Base-by-base conservation (phyloP, 192 early-diverging fungal species). In the Gorgonomyces haynaldii region DNA sequence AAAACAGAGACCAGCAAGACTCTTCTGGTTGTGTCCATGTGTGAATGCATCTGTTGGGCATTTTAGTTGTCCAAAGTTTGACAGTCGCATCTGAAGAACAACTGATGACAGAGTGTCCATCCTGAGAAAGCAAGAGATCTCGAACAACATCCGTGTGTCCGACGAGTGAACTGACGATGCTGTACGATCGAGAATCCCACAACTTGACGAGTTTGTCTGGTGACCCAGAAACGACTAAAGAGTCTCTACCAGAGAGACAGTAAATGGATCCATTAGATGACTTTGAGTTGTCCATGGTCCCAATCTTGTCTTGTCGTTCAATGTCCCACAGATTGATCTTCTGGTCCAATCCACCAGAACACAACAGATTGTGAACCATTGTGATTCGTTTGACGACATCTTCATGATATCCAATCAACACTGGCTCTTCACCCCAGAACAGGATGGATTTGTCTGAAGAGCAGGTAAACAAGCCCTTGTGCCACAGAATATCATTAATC, bases 111-210 rank as follows among this genome's bases (percentile, higher is more conserved):
- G 79, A 73, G 65, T 85, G 73, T 25, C 91, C 91, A 62, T 91
- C 90, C 23, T 88, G 78, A 25, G 82, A 85, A 19, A 98, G 64
- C 25, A 96, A 59, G 16, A 96, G 55, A 17, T 84, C 78, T 32
- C 95, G 84, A 20, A 98, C 86, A 53, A 89, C 89, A 57, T 98
- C 95, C n/a, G 88, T 89, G 48, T 98, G 95, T 3, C 95, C 95
- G 4, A 79, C 66, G 35, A 98, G 71, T 52, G 81, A 81, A 10
- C 81, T 79, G 29, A 86, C 72, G 49, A 77, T 68, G 13, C 20
- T 28, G 16, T 74, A 78, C 1, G 77, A 65, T 4, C 86, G 60
- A 45, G 86, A 78, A 61, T 98, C 95, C 89, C 89, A 98, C 3
- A 94, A 65, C 31, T 86, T 72, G 25, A 98, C 74, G 41, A 86